These are phyloP conservation scores for Podospora anserina DNA, from an alignment of 495 filamentous ascomycete species.

Conservation along the genomic window DNA sequence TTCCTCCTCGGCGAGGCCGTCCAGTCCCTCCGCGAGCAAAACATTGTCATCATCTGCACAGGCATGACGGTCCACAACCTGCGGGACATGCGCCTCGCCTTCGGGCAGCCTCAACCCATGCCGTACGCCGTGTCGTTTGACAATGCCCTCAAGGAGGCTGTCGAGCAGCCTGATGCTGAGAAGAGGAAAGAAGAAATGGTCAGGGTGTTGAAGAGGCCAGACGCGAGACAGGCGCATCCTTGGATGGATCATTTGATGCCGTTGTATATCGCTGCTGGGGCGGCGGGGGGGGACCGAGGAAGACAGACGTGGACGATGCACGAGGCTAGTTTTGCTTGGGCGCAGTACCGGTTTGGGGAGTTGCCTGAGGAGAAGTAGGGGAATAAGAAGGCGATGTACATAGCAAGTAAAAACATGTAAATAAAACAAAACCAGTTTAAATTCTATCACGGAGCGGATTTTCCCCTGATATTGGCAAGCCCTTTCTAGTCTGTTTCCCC, in stretches of 20 bases:
- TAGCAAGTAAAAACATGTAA: neutral
- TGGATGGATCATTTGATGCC: conserved; percentile 77
- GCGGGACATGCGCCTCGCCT: conserved; percentile 55
- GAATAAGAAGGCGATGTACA: neutral
- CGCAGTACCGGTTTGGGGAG: conserved; percentile 70
- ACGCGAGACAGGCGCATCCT: conserved; percentile 76
- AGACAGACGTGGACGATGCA: conserved; percentile 61
- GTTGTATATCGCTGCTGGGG: conserved; percentile 69
- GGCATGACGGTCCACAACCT: conserved; percentile 91
- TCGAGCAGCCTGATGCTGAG: conserved; percentile 43
- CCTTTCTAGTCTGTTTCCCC: neutral
- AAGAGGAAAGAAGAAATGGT: conserved; percentile 61
- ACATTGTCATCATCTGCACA: conserved; percentile 68
- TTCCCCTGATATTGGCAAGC: neutral
- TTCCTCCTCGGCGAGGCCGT: conserved; percentile 70
- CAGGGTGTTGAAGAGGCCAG: conserved; percentile 56
- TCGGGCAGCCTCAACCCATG: conserved; percentile 46
- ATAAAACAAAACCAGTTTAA: neutral
- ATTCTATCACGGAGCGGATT: neutral
- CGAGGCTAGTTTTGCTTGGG: conserved; percentile 70
- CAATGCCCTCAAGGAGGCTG: conserved; percentile 71
- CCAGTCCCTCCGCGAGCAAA: conserved; percentile 63
- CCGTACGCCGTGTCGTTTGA: conserved; percentile 76
- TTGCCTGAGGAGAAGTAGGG: conserved; percentile 31
- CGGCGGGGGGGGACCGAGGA: conserved; percentile 61